Evolutionary conservation across 306 rosid genomes (phyloP).

Genomic region (Rosa multiflora): DNA sequence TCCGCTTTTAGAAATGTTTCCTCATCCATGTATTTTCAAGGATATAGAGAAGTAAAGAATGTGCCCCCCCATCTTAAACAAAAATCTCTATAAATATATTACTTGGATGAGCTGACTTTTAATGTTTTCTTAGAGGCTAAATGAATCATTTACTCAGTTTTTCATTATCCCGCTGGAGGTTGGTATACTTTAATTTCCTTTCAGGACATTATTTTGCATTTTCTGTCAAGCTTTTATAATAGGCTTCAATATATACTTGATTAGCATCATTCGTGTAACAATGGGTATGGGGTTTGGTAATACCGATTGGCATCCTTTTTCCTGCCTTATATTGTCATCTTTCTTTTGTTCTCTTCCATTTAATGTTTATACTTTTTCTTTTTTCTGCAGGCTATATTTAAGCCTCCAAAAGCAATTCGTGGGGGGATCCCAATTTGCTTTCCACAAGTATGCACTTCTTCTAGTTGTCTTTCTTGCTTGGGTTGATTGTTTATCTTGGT

Average conservation of each 20-base stretch:
- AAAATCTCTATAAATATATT: not conserved
- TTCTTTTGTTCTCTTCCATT: not conserved
- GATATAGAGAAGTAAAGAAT: not conserved
- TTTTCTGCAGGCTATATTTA: slow-evolving; percentile 73
- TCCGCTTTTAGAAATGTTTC: not conserved
- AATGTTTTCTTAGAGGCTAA: not conserved
- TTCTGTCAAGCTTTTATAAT: not conserved
- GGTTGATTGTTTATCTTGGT: slow-evolving; percentile 26
- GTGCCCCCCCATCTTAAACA: too few species aligned
- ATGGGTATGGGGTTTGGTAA: not conserved
- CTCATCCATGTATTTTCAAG: not conserved
- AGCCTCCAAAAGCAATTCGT: slow-evolving; percentile 87
- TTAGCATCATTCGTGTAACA: not conserved
- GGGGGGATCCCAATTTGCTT: slow-evolving; percentile 98
- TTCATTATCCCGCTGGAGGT: not conserved
- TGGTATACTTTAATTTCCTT: not conserved
- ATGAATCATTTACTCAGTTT: not conserved
- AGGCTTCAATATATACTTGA: not conserved
- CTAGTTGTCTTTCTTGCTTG: slow-evolving; percentile 23
- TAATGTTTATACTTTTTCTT: not conserved
- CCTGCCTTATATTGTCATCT: not conserved
- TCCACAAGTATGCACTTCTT: slow-evolving; percentile 77
- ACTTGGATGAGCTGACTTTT: not conserved
- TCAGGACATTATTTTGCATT: not conserved
- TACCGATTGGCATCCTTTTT: not conserved